Evolutionary conservation across 148 eudicot species (phyloP).

Genomic region (Nepenthes mirabilis): DNA sequence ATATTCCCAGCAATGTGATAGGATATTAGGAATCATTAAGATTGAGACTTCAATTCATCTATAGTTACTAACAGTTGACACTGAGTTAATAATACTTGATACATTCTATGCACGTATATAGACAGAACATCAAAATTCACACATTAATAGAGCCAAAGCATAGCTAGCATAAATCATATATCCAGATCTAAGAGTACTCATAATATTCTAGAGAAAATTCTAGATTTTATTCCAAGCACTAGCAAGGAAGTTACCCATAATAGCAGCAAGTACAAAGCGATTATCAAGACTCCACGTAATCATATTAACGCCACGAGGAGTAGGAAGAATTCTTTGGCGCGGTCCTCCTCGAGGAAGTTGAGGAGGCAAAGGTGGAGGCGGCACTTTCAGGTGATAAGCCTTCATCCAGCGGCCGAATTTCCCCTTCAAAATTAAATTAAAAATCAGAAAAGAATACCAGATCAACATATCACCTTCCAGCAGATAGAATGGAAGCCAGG

Average conservation of each 20-base stretch:
- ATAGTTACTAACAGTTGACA: no score
- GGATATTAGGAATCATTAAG: no score
- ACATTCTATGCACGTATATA: no score
- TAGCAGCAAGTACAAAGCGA: slow-evolving; percentile 98
- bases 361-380: slow-evolving; percentile 92
- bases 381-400: slow-evolving; percentile 96
- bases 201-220: background rate
- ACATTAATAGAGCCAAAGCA: no score
- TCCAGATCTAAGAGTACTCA: no score
- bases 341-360: slow-evolving; percentile 98
- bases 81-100: no score
- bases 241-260: slow-evolving; percentile 66
- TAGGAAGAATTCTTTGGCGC: slow-evolving; percentile 87
- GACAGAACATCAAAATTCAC: no score
- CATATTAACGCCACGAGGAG: slow-evolving; percentile 99
- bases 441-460: slow-evolving; percentile 2
- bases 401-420: slow-evolving; percentile 78
- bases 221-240: background rate
- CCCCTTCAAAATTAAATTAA: slow-evolving; percentile 31
- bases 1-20: background rate
- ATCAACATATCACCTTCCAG: background rate
- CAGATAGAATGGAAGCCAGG: background rate
- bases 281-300: slow-evolving; percentile 97
- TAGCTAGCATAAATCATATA: no score
- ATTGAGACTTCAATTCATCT: no score